phyloP scores from a whole-genome alignment of 352 stramenopile genomes.

The Pythium angustatum region DNA sequence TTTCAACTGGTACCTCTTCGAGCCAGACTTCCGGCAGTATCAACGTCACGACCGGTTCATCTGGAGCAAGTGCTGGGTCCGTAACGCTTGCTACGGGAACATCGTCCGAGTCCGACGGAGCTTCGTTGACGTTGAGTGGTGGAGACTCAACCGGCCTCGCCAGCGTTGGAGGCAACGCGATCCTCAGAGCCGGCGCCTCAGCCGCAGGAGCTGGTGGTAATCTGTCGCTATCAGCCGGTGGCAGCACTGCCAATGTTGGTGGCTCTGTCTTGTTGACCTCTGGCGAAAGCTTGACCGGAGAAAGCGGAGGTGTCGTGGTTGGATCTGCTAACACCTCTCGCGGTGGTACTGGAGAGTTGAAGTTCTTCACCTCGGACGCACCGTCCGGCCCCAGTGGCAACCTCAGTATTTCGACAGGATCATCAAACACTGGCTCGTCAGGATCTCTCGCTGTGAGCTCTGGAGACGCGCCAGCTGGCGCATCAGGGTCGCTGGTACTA shows the following conservation, averaged over 20 bases:
- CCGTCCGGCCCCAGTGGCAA: conserved; percentile 3
- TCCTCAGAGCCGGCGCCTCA: conserved; percentile 33
- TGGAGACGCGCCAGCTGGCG: conserved; percentile 7
- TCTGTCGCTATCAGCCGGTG: conserved; percentile 32
- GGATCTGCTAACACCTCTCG: neutral
- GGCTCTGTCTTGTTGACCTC: conserved; percentile 35
- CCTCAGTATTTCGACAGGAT: conserved; percentile 7
- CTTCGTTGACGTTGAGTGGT: neutral
- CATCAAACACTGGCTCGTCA: neutral
- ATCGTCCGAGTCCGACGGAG: conserved; percentile 5
- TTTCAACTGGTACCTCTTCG: conserved; percentile 7
- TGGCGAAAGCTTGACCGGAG: conserved; percentile 24
- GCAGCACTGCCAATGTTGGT: conserved; percentile 28
- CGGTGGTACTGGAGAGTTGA: conserved; percentile 13
- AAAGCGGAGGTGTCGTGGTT: neutral
- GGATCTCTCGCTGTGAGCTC: conserved; percentile 1
- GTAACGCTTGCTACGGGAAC: conserved; percentile 13
- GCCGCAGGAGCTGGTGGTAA: conserved; percentile 29
- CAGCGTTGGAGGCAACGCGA: conserved; percentile 33
- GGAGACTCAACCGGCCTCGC: conserved; percentile 2
- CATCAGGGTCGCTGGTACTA: conserved; percentile 12
- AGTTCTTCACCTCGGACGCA: conserved; percentile 2
- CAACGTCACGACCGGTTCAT: conserved; percentile 6
- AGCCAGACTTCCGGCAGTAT: conserved; percentile 9
- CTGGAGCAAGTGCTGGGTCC: conserved; percentile 10